Evolutionary conservation across 495 filamentous ascomycete species (phyloP), one percentile per base, ranked within the genome.

Genomic region (Penicillium psychrofluorescens): DNA sequence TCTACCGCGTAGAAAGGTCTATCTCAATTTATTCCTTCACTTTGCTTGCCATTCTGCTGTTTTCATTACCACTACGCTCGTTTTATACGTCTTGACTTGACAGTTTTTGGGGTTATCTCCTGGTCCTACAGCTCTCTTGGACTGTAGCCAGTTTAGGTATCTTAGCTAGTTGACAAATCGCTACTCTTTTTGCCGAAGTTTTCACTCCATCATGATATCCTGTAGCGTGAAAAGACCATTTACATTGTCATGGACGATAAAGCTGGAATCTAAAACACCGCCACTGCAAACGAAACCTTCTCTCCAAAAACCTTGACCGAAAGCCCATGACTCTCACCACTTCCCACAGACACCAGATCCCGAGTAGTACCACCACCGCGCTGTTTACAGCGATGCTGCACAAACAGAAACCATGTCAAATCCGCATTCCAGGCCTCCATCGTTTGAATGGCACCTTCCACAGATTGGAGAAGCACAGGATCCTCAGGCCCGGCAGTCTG

Each of bases 361-460:
- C 4, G 22, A 3, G 22, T 16, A 16, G 16, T 22, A 2, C 22
- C 2, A 4, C 22, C 22, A 22, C 22, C 22, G 22, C 22, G 22
- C 22, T 22, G 22, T 22, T 22, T 22, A 22, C 4, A 22, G 11
- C 33, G 38, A 30, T 66, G 49, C 29, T 52, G 44, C 40, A 52
- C 49, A 32, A 73, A 71, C 4, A 71, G 45, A 44, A 70, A 67
- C 70, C 70, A 73, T 0, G 70, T 67, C 13, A 73, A 44, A 56
- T 73, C 70, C n/a, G 51, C 41, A 42, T 71, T 73, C 66, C 67
- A 71, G 3, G 62, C 59, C 46, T 67, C 61, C 70, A 74, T 71
- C 0, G 68, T 64, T 11, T 46, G 49, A 31, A 74, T 63, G 1
- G 62, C 62, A 7, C 52, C 41, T 32, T 69, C 53, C 30, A 62